Percentiles rank a stretch among this genome's conserved stretches.
Evolutionary conservation across 768 basidiomycete species (phyloP).

Genomic region (Auricularia sp.): DNA sequence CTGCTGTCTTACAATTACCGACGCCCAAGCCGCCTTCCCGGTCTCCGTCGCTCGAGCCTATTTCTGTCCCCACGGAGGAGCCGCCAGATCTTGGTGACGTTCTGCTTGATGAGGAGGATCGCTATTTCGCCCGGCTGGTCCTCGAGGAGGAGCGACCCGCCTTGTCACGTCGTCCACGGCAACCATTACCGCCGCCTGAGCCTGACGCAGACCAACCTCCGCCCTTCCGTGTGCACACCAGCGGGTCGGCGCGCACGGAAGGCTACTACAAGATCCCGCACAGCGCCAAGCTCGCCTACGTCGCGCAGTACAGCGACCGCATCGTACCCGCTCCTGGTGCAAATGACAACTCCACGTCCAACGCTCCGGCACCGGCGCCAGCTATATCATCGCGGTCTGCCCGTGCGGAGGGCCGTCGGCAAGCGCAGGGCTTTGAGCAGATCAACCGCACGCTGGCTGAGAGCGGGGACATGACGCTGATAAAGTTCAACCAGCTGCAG

Average conservation of each 20-base stretch:
- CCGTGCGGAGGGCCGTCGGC: slow-evolving; percentile 82
- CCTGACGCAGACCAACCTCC: slow-evolving; percentile 29
- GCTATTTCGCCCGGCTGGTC: slow-evolving; percentile 65
- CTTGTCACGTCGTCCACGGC: slow-evolving; percentile 17
- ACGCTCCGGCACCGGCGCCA: slow-evolving; percentile 36
- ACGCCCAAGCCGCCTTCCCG: slow-evolving; percentile 14
- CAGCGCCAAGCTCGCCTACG: slow-evolving; percentile 83
- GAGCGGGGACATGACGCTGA: slow-evolving; percentile 46
- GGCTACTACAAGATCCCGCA: slow-evolving; percentile 94
- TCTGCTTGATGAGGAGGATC: slow-evolving; percentile 83
- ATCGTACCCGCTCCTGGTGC: slow-evolving; percentile 33
- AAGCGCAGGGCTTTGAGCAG: slow-evolving; percentile 89
- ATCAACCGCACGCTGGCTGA: slow-evolving; percentile 74
- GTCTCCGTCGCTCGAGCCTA: background rate
- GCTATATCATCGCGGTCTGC: slow-evolving; percentile 78
- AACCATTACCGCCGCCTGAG: slow-evolving; percentile 21
- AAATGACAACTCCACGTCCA: slow-evolving; percentile 12
- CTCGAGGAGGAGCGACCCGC: slow-evolving; percentile 21
- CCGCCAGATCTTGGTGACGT: slow-evolving; percentile 43
- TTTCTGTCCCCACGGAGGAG: slow-evolving; percentile 27
- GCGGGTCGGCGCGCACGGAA: slow-evolving; percentile 86
- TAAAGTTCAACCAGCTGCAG: slow-evolving; percentile 96
- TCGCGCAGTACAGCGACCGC: slow-evolving; percentile 76
- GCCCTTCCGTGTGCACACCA: slow-evolving; percentile 64
- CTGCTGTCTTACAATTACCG: slow-evolving; percentile 40